These are phyloP conservation scores for Lactarius quietus DNA, from an alignment of 768 basidiomycete species.

Conservation along the genomic window DNA sequence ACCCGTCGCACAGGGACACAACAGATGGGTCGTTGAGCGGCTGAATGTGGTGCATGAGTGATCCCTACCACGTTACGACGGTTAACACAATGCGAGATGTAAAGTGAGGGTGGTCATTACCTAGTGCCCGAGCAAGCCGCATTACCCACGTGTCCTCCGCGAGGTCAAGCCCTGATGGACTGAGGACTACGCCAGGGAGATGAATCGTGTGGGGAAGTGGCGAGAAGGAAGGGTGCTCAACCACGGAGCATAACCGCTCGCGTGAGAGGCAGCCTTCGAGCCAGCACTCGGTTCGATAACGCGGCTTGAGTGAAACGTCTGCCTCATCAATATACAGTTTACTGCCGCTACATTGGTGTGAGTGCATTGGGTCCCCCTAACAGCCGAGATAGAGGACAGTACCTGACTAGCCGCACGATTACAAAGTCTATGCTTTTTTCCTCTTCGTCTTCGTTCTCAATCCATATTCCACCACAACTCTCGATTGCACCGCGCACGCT, in stretches of 20 bases:
- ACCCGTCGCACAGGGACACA: constrained; percentile 69
- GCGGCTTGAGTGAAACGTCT: constrained; percentile 43
- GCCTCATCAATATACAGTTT: constrained; percentile 58
- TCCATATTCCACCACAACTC: constrained; percentile 51
- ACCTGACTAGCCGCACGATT: constrained; percentile 75
- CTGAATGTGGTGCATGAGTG: constrained; percentile 55
- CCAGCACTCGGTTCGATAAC: constrained; percentile 92
- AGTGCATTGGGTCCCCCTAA: neutral
- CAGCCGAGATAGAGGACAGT: neutral
- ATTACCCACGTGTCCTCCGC: constrained; percentile 64
- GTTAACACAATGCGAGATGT: neutral
- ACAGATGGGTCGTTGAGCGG: constrained; percentile 68
- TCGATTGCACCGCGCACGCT: constrained; percentile 60
- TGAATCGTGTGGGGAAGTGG: constrained; percentile 62
- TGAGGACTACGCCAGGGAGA: constrained; percentile 57
- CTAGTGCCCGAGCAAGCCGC: constrained; percentile 64
- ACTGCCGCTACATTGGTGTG: constrained; percentile 52
- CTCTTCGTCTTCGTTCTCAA: constrained; percentile 38
- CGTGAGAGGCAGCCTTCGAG: constrained; percentile 80
- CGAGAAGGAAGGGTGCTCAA: constrained; percentile 66
- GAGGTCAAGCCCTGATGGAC: constrained; percentile 73
- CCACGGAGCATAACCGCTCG: constrained; percentile 61
- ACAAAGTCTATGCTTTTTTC: constrained; percentile 56
- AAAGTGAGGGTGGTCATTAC: constrained; percentile 35
- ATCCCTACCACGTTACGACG: constrained; percentile 46